Conservation (phyloP, 2,329 filamentous ascomycete genomes). For the Xylaria hypoxylon region DNA sequence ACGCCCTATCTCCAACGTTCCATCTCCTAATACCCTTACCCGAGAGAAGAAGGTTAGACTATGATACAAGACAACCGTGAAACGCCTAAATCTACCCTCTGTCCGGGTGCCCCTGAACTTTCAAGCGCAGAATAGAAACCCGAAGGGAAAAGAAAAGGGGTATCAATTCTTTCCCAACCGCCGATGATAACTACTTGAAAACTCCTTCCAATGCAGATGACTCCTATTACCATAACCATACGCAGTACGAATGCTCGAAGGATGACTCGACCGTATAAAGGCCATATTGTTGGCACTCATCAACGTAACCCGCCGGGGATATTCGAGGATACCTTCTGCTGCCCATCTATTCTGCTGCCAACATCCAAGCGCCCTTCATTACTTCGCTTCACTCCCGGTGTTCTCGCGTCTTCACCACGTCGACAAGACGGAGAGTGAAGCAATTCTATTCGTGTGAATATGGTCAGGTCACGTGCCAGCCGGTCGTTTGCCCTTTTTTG, state of each 20-base stretch:
- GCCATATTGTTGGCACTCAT: not conserved
- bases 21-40: not conserved
- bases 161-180: constrained; percentile 33
- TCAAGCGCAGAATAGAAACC: constrained; percentile 11
- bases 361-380: not conserved
- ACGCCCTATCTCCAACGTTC: not conserved
- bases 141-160: constrained; percentile 24
- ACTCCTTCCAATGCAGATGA: constrained; percentile 38
- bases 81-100: constrained; percentile 27
- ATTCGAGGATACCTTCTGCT: not conserved
- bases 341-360: not conserved
- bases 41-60: not conserved
- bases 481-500: constrained; percentile 63
- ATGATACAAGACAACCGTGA: constrained; percentile 15
- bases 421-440: constrained; percentile 19
- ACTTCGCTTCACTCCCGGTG: constrained; percentile 10
- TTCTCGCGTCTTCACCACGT: constrained; percentile 44
- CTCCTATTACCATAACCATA: constrained; percentile 26
- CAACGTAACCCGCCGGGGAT: not conserved
- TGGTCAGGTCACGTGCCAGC: constrained; percentile 36
- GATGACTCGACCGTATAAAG: not conserved
- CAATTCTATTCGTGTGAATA: not conserved
- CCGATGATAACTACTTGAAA: constrained; percentile 23
- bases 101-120: constrained; percentile 7
- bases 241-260: constrained; percentile 21